Base-by-base conservation (phyloP, 805 yeast species). In the Debaryomyces prosopidis region DNA sequence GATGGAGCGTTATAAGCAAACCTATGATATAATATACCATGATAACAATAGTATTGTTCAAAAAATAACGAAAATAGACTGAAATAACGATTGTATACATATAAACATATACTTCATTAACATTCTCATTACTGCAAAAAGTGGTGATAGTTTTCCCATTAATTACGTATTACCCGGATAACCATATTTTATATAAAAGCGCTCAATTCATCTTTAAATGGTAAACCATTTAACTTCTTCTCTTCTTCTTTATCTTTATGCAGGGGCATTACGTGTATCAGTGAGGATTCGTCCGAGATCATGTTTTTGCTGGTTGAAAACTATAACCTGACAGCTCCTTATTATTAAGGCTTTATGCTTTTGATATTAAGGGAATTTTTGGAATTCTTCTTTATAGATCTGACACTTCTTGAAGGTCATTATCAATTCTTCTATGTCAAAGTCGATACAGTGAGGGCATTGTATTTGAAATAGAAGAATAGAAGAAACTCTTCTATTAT, bases 201-300 rank as follows among this genome's bases (percentile, higher is more conserved):
- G 43, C 16, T 30, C 40, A 39, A 30, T 23, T 31, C 9, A 8
- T 42, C 32, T 15, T 34, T 15, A 30, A 45, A 39, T 19, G 31
- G 39, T 44, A 36, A 34, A 44, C 39, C 45, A 39, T 41, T 43
- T 47, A 28, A 34, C 28, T 18, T 43, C 19, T 11, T 14, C 12
- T 36, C 36, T 47, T 47, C 42, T 58, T 58, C 67, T 67, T 69
- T 76, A 88, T 91, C 97, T 85, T 92, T 92, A 89, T 92, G 98
- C 99, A 87, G 86, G 99, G 98, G 98, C 96, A 92, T 90, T 92
- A 94, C 98, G 96, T 96, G 96, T 89, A 90, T 92, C 98, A 91
- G 96, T 92, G 99, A 92, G 98, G 99, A 94, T 90, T 91, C 96
- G 97, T 94, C 99, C 98, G 99, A 92, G 99, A 90, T 91, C 96